Conservation (phyloP, 805 yeast species). For the Candida boidinii region DNA sequence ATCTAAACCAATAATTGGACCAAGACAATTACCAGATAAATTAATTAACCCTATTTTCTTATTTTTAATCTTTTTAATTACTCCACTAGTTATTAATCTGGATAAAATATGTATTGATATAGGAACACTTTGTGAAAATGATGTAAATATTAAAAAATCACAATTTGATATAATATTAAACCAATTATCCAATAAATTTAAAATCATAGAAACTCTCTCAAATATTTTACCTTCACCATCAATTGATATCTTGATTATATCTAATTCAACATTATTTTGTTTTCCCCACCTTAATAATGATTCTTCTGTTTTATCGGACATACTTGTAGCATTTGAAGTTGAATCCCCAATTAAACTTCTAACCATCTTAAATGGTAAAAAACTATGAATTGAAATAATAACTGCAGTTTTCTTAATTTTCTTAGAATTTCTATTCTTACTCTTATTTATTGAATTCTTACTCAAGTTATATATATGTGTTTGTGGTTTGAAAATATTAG, state of each 20-base stretch:
- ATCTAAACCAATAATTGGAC: constrained; percentile 85
- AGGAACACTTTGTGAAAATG: constrained; percentile 92
- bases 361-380: constrained; percentile 79
- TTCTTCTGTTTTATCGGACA: constrained; percentile 73
- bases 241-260: constrained; percentile 75
- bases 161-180: constrained; percentile 42
- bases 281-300: constrained; percentile 61
- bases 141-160: constrained; percentile 76
- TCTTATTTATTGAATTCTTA: constrained; percentile 1
- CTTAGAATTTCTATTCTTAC: background rate
- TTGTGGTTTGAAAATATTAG: constrained; percentile 16
- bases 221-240: constrained; percentile 89
- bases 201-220: constrained; percentile 70
- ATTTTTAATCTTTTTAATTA: constrained; percentile 41
- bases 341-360: constrained; percentile 86
- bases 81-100: constrained; percentile 34
- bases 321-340: constrained; percentile 79
- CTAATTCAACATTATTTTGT: constrained; percentile 27
- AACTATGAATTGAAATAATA: constrained; percentile 92
- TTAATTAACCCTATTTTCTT: constrained; percentile 67
- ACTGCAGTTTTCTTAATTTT: constrained; percentile 45
- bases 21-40: constrained; percentile 89
- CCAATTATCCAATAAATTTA: constrained; percentile 65
- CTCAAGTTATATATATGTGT: constrained; percentile 20
- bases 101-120: constrained; percentile 67